A percentile compares a stretch with the other conserved stretches of the same genome.
phyloP scores from a whole-genome alignment of 2,329 filamentous ascomycete species.

The Colletotrichum melonis region DNA sequence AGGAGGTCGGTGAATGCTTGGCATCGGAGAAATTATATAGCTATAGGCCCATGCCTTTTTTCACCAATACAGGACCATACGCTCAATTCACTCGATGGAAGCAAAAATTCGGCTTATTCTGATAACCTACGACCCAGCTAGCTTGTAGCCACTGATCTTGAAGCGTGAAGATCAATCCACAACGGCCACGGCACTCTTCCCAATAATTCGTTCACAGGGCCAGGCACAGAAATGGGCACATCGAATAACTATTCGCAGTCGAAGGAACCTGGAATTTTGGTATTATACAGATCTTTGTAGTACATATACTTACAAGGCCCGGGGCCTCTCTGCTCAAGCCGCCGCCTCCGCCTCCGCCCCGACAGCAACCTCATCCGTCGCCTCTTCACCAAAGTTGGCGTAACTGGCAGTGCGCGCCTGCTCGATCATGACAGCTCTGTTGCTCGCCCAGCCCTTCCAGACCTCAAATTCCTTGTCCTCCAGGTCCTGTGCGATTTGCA shows the following conservation, averaged over 20 bases:
- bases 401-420: constrained; percentile 54
- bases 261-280: constrained; percentile 11
- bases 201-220: background rate
- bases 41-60: too few species aligned
- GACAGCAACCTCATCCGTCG: constrained; percentile 38
- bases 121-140: too few species aligned
- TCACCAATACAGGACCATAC: too few species aligned
- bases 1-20: too few species aligned
- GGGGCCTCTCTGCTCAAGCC: background rate
- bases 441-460: constrained; percentile 85
- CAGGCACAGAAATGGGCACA: too few species aligned
- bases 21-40: too few species aligned
- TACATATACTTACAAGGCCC: constrained; percentile 22
- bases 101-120: too few species aligned
- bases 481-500: constrained; percentile 83
- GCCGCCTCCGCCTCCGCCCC: constrained; percentile 36
- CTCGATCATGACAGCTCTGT: constrained; percentile 56
- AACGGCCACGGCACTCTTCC: too few species aligned
- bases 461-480: constrained; percentile 84
- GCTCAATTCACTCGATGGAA: too few species aligned
- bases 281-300: constrained; percentile 37
- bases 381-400: constrained; percentile 53
- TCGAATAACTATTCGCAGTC: background rate
- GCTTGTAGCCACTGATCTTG: too few species aligned
- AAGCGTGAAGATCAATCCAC: too few species aligned